These are phyloP conservation scores for Triangularia setosa DNA, from an alignment of 2,329 filamentous ascomycete species.

Conservation along the genomic window DNA sequence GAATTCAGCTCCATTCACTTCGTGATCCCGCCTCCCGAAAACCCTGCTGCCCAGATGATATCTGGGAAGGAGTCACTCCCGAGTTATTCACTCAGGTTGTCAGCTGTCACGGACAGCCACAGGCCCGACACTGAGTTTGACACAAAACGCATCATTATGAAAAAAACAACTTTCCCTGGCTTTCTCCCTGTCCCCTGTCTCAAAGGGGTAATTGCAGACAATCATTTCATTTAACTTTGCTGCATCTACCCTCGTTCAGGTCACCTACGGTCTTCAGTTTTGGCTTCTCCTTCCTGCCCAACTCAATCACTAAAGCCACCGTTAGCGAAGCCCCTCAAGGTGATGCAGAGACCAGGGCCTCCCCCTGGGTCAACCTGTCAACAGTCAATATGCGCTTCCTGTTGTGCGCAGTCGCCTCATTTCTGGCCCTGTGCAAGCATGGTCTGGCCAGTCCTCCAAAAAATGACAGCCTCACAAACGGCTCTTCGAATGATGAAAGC, in stretches of 20 bases:
- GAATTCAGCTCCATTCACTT: background rate
- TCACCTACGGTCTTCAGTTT: background rate
- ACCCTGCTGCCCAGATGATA: background rate
- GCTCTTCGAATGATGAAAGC: background rate
- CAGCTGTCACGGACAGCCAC: background rate
- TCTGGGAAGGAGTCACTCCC: background rate
- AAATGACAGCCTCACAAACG: background rate
- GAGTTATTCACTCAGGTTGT: background rate
- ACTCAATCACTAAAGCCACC: background rate
- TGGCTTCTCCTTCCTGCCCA: background rate
- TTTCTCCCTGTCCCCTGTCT: conserved; percentile 37
- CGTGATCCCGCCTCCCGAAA: background rate
- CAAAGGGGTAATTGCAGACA: conserved; percentile 49
- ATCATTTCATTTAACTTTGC: background rate
- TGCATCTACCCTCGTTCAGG: conserved; percentile 4
- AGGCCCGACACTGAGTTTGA: background rate
- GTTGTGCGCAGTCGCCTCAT: background rate
- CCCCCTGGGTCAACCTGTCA: background rate
- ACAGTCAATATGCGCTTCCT: background rate
- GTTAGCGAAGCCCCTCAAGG: background rate
- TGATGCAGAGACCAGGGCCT: background rate
- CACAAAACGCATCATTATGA: background rate
- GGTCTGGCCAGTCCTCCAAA: background rate
- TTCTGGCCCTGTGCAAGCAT: background rate
- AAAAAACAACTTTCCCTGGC: background rate